Evolutionary conservation across 345 rosid species (phyloP).

Genomic region (Isatis tinctoria): DNA sequence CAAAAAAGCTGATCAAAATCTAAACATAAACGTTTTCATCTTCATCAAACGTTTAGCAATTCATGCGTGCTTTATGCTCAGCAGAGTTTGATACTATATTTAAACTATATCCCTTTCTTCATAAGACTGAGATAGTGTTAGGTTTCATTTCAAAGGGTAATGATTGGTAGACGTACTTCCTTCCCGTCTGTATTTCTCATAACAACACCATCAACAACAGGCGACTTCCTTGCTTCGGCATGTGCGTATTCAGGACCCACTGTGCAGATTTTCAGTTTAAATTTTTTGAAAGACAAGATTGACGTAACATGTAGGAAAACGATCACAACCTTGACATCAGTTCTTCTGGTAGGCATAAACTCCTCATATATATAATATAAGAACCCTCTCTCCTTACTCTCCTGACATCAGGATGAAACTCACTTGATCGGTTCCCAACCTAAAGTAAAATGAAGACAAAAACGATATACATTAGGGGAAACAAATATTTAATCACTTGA

Average conservation of each 20-base stretch:
- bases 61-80: background rate
- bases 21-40: background rate
- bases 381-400: conserved; percentile 98
- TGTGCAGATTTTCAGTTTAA: conserved; percentile 35
- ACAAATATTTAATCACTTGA: background rate
- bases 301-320: background rate
- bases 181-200: conserved; percentile 97
- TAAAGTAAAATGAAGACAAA: conserved; percentile 24
- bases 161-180: conserved; percentile 52
- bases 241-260: conserved; percentile 99
- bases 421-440: conserved; percentile 98
- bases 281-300: conserved; percentile 14
- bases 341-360: conserved; percentile 99
- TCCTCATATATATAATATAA: conserved; percentile 98
- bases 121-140: background rate
- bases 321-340: conserved; percentile 87
- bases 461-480: background rate
- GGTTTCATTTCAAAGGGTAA: background rate
- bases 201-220: conserved; percentile 99
- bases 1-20: conserved; percentile 1
- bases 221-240: conserved; percentile 99
- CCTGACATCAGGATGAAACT: conserved; percentile 97
- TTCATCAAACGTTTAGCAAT: background rate
- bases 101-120: background rate
- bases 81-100: background rate